Evolutionary conservation across 371 early-diverging fungal species (phyloP).

Genomic region (Syncephalis plumigaleata): DNA sequence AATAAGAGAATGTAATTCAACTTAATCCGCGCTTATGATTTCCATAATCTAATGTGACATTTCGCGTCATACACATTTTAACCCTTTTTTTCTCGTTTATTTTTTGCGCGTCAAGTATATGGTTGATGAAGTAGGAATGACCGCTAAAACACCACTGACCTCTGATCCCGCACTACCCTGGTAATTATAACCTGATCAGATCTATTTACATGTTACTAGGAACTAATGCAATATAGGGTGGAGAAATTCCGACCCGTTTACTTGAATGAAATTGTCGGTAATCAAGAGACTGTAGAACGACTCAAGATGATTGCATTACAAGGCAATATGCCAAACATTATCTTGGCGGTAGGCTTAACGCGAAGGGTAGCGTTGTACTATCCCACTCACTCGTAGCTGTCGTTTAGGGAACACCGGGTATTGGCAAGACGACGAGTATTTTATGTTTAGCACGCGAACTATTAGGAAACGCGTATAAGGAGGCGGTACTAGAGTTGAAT

Average conservation of each 20-base stretch:
- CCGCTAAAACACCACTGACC: no score
- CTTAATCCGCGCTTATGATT: no score
- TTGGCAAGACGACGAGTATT: slow-evolving; percentile 98
- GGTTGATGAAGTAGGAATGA: no score
- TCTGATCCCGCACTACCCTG: no score
- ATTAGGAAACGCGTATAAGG: slow-evolving; percentile 68
- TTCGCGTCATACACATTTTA: no score
- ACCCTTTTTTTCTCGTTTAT: no score
- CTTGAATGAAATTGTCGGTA: slow-evolving; percentile 91
- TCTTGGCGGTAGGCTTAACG: slow-evolving; percentile 55
- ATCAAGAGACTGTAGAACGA: slow-evolving; percentile 80
- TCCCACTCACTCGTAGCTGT: neutral
- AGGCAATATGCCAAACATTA: slow-evolving; percentile 94
- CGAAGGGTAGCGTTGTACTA: neutral
- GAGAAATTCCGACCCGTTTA: slow-evolving; percentile 91
- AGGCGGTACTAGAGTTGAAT: slow-evolving; percentile 89
- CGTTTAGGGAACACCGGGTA: slow-evolving; percentile 89
- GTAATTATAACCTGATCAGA: no score
- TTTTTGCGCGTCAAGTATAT: no score
- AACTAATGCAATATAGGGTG: slow-evolving; percentile 55
- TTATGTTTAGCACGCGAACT: slow-evolving; percentile 79
- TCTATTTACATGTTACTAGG: no score
- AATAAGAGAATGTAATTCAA: no score
- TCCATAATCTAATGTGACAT: no score
- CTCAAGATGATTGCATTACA: slow-evolving; percentile 69